Base-by-base conservation (phyloP, 202 grass and related monocot species). In the Saccharum hybrid region DNA sequence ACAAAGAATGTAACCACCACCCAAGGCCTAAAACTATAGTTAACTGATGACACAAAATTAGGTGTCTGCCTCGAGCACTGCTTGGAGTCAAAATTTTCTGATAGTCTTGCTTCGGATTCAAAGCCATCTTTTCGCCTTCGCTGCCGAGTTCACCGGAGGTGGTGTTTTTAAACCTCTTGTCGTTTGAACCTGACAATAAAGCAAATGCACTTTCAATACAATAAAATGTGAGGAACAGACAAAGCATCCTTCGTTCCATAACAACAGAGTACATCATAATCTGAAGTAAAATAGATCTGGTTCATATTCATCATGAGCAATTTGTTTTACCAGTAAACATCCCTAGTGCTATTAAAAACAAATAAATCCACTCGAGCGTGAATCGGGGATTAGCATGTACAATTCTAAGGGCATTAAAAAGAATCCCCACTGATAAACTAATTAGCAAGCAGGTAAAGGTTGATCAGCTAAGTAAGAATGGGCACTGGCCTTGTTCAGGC, bases 401-500 rank as follows among this genome's bases (percentile, higher is more conserved):
- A 49, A 8, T 12, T 33, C 48, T 62, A 26, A 56, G 22, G 72
- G 7, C 63, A 81, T 64, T 45, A 39, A 2, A 70, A 74, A 74
- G 40, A 74, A 77, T 52, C 14, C 6, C 6, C 38, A 31, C 19
- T 21, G 14, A 51, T 6, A 23, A 77, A 52, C 38, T 18, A 71
- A 36, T 51, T 36, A 68, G 82, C 64, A 64, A 70, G 12, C 70
- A 81, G 33, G 34, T 54, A 69, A 84, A 59, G 71, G 63, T 10
- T 66, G 39, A 79, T 74, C 22, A 13, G 31, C 61, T 63, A 65
- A 65, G 68, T 52, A 26, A 82, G 68, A 78, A 77, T 85, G 66
- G 23, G 66, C 72, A 85, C 85, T 85, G 72, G 60, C 70, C 72
- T 89, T 85, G 72, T 77, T 89, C 78, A 86, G 72, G 72, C 72